These are phyloP conservation scores for Acacia crassicarpa DNA, from an alignment of 306 rosid genomes.

Conservation along the genomic window DNA sequence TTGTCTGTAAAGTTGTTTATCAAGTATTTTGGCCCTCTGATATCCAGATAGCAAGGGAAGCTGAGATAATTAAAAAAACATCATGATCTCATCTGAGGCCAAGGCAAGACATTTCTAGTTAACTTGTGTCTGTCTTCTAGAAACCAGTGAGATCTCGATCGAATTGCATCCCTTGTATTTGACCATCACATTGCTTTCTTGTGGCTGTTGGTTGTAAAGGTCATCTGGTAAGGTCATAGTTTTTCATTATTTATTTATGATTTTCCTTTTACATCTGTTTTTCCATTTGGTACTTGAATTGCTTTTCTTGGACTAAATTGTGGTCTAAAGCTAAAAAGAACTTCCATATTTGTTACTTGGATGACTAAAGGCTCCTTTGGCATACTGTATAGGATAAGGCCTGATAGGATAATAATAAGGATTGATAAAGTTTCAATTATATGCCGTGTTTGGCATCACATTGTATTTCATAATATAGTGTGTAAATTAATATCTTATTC, in stretches of 20 bases:
- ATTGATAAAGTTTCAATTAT: neutral
- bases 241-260: neutral
- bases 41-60: conserved; percentile 90
- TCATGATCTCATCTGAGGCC: conserved; percentile 35
- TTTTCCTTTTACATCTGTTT: neutral
- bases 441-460: neutral
- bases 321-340: neutral
- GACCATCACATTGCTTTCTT: conserved; percentile 46
- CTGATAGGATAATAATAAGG: neutral
- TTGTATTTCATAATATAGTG: neutral
- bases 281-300: neutral
- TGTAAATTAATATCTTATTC: neutral
- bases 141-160: conserved; percentile 40
- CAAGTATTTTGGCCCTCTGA: conserved; percentile 87
- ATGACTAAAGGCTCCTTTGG: neutral
- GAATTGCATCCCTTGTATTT: conserved; percentile 52
- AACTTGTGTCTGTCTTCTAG: conserved; percentile 34
- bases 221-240: conserved; percentile 48
- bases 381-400: neutral
- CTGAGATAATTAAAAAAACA: conserved; percentile 53
- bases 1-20: conserved; percentile 62
- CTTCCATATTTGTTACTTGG: neutral
- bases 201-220: conserved; percentile 36
- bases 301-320: conserved; percentile 9
- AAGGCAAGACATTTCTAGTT: conserved; percentile 57